A percentile compares a stretch with the other conserved stretches of the same genome.
phyloP scores from a whole-genome alignment of 1,284 basidiomycete species.

The Apiotrichum mycotoxinovorans region DNA sequence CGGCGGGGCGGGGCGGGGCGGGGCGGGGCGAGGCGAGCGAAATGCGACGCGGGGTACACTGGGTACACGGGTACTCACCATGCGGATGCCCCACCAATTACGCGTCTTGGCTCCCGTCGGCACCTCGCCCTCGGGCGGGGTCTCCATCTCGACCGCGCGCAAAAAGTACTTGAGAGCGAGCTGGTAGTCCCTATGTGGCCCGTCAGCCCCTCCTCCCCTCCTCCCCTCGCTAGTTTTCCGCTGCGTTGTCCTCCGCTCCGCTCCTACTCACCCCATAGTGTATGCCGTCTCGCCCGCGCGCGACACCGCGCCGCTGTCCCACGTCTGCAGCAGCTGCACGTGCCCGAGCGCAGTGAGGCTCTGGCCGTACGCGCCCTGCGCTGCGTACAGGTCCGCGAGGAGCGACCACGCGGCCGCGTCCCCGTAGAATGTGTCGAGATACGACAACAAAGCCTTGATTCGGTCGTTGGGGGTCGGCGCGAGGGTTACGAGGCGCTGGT shows the following conservation, averaged over 20 bases:
- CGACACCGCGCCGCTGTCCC: conserved; percentile 39
- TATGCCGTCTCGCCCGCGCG: conserved; percentile 44
- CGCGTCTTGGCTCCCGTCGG: conserved; percentile 24
- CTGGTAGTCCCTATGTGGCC: conserved; percentile 59
- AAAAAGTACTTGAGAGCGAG: conserved; percentile 80
- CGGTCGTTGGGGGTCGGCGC: conserved; percentile 54
- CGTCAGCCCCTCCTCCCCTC: no score
- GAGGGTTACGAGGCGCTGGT: conserved; percentile 79
- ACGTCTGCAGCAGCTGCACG: conserved; percentile 37
- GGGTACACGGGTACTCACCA: conserved; percentile 56
- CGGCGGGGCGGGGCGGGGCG: neutral
- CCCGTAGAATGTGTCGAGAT: conserved; percentile 88
- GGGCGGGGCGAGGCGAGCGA: neutral
- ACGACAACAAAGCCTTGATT: conserved; percentile 69
- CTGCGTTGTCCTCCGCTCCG: neutral
- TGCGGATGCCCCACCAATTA: conserved; percentile 82
- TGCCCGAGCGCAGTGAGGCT: conserved; percentile 39
- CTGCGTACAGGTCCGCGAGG: conserved; percentile 81
- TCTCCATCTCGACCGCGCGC: conserved; percentile 75
- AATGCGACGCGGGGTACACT: neutral
- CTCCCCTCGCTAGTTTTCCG: no score
- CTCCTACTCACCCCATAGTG: conserved; percentile 36
- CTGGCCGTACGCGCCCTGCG: conserved; percentile 63
- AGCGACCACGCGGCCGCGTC: conserved; percentile 91
- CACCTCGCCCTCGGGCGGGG: conserved; percentile 55